Evolutionary conservation across 257 asterid species (phyloP), one percentile per base, ranked within the genome.

Genomic region (Galeopsis tetrahit): DNA sequence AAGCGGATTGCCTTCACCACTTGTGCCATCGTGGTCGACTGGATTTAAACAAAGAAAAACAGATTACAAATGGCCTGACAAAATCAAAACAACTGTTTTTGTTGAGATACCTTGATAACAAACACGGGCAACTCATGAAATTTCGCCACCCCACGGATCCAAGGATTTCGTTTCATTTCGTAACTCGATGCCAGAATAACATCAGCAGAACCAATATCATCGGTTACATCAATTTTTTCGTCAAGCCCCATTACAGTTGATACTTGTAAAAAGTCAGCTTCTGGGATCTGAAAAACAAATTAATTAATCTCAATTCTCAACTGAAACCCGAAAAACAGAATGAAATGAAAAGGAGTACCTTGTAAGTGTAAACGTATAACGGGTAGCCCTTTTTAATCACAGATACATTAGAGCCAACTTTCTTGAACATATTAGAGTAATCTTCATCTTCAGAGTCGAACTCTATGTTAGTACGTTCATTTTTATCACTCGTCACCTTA

Each of bases 1-100:
- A 89, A 85, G 35, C 93, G 93, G 68, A 91, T 65, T 11, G 99
- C 97, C 82, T 91, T 94, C 15, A 94, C 99, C 91, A 94, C 91
- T 78, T 94, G 97, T 0, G 97, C 97, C 97, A 88, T 94, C 48
- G 97, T 81, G 71, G 79, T 89, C 63, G 97, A 91, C 99, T 91
- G 87, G 17, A 66, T 76, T 64, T 42, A 68, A 66, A 55, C 69
- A 70, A 42, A 58, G 56, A 78, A 68, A 67, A 56, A 53, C 21
- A 21, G 21, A 53, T 43, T 55, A 61, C 32, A 39, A 10, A 74
- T 9, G 13, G 38, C 60, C 33, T 3, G 43, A 13, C 60, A 63
- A 38, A 63, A 59, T 66, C n/a, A 67, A 38, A 55, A 72, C 21
- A 28, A 52, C 49, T 31, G 43, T 6, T 48, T 28, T 71, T 56